phyloP scores from a whole-genome alignment of 169 alveolate genomes.

The Eimeria zaria region DNA sequence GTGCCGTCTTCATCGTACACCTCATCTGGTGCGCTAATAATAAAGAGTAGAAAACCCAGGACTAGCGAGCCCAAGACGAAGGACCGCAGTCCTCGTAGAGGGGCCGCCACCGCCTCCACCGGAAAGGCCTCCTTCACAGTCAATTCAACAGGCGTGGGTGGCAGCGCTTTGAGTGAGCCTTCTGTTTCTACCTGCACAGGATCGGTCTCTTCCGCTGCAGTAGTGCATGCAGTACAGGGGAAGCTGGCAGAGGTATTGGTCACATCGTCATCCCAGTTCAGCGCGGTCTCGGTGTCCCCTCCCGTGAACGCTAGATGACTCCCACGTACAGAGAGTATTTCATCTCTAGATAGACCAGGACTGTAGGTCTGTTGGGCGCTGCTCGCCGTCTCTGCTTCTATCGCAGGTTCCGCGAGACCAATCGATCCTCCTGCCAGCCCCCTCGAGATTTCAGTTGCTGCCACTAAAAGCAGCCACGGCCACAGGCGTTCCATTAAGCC shows the following conservation, averaged over 20 bases:
- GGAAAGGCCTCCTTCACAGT: neutral
- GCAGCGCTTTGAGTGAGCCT: neutral
- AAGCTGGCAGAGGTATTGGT: neutral
- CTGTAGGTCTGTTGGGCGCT: neutral
- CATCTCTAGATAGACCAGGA: neutral
- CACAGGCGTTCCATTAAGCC: conserved; percentile 1
- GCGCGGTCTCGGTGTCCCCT: conserved; percentile 27
- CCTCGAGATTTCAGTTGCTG: conserved; percentile 2
- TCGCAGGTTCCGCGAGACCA: conserved; percentile 18
- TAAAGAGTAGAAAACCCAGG: conserved; percentile 2
- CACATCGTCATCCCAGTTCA: neutral
- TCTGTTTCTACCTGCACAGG: conserved; percentile 6
- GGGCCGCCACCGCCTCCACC: conserved; percentile 15
- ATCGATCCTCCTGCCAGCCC: conserved; percentile 50
- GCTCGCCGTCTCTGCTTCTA: neutral
- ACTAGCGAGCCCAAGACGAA: neutral
- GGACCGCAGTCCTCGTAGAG: conserved; percentile 19
- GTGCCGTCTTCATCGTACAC: neutral
- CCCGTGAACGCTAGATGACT: neutral
- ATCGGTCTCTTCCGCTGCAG: neutral
- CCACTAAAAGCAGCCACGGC: conserved; percentile 36
- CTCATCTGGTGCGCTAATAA: conserved; percentile 8
- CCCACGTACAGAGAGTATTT: neutral
- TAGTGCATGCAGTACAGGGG: conserved; percentile 22
- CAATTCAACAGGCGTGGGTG: neutral